Evolutionary conservation across 2,329 filamentous ascomycete genomes (phyloP).

Genomic region (Phoma sp.): DNA sequence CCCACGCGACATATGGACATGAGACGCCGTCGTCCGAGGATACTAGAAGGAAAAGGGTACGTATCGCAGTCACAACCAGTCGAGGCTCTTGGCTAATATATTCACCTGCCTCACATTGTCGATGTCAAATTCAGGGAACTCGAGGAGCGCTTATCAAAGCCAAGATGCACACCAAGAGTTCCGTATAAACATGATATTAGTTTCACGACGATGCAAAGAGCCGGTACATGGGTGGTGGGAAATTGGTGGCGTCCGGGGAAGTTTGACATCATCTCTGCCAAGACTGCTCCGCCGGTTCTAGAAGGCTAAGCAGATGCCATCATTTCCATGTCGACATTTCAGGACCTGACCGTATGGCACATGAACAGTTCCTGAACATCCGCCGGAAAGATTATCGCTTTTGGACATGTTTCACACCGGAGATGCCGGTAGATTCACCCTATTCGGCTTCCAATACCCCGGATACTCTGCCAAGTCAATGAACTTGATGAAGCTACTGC

Average conservation of each 20-base stretch:
- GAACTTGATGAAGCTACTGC: constrained; percentile 15
- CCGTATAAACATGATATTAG: not conserved
- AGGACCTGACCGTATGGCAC: not conserved
- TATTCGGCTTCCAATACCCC: constrained; percentile 16
- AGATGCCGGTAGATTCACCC: not conserved
- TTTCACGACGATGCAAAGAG: not conserved
- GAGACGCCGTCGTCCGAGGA: not conserved
- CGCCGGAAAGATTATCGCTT: not conserved
- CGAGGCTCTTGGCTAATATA: not conserved
- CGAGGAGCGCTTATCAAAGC: not conserved
- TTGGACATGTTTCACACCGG: not conserved
- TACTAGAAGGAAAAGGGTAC: not conserved
- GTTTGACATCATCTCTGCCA: constrained; percentile 5
- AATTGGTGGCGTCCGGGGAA: constrained; percentile 18
- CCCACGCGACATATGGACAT: not conserved
- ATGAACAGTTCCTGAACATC: not conserved
- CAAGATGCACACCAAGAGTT: not conserved
- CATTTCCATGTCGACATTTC: constrained; percentile 6
- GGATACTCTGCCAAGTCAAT: constrained; percentile 16
- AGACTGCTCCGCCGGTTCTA: constrained; percentile 8
- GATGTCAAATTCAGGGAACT: not conserved
- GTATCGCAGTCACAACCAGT: not conserved
- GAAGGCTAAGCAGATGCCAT: constrained; percentile 2
- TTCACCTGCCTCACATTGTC: not conserved
- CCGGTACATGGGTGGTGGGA: constrained; percentile 7